Evolutionary conservation across 106 monocot species (phyloP), one percentile per base, ranked within the genome.

Genomic region (Apostasia shenzhenica): DNA sequence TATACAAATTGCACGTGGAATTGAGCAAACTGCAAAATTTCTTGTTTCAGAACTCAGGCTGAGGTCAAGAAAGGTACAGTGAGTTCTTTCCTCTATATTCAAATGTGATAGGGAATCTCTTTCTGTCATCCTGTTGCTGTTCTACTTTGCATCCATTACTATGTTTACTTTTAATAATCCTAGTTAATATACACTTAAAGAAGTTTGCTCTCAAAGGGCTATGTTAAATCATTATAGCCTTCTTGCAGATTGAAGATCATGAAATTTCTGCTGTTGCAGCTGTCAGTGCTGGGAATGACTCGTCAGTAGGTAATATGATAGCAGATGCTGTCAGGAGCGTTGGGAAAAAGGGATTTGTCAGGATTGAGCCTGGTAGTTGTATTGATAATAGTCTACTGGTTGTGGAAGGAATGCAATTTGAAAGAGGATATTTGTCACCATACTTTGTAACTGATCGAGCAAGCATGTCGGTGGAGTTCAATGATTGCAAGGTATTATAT

Each of bases 331-430:
- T 91, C 46, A 75, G 47, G 59, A 88, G 54, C 76, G 91, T 95
- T 50, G 95, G 95, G 45, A 88, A 63, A 59, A 82, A 80, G 47
- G 95, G 91, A 41, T 81, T 88, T 26, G 79, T 91, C 50, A 83
- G 85, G 73, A 81, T 91, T 38, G 94, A 95, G 76, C 76, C 81
- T 69, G 94, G 94, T 68, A 86, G 73, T 74, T 46, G 67, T 37
- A 72, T 72, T 10, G 86, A 89, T 45, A 88, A 77, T 50, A 75
- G 14, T 54, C 61, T 95, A 26, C 69, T 82, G 46, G 75, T 82
- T 65, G 78, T 85, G 39, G 82, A 91, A 80, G 95, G 95, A 79
- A 95, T 95, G 95, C 95, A 91, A 75, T 89, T 91, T 44, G 88
- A 95, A 53, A 83, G 88, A 66, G 95, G 95, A 55, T 95, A 91